Evolutionary conservation across 225 moss, liverwort and hornwort species (phyloP).

Genomic region (Pleurozium schreberi): DNA sequence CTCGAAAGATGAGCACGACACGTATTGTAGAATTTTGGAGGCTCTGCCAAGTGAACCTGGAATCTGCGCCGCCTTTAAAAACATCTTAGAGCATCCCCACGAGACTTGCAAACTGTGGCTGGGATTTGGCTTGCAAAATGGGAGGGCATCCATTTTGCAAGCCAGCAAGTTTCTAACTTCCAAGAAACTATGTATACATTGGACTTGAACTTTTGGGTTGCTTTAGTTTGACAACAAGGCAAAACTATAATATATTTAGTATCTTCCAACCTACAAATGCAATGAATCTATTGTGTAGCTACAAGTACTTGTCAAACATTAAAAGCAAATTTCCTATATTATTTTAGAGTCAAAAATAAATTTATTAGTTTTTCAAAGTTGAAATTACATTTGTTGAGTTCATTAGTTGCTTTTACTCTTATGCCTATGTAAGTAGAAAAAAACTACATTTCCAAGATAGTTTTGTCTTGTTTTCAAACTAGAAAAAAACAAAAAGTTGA

Average conservation of each 20-base stretch:
- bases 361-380: rapidly evolving
- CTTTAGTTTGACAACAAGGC: background rate
- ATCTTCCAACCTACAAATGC: background rate
- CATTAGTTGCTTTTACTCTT: background rate
- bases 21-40: too few relatives aligned
- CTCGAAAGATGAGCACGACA: too few relatives aligned
- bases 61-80: too few relatives aligned
- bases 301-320: background rate
- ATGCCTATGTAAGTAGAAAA: too few relatives aligned
- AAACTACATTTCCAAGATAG: background rate
- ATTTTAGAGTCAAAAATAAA: rapidly evolving
- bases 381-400: background rate
- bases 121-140: too few relatives aligned
- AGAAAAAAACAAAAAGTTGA: background rate
- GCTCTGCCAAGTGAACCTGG: too few relatives aligned
- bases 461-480: background rate
- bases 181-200: background rate
- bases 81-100: too few relatives aligned
- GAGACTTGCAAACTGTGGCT: too few relatives aligned
- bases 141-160: too few relatives aligned
- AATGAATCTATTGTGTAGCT: rapidly evolving
- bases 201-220: background rate
- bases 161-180: background rate
- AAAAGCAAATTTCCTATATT: background rate
- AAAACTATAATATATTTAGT: background rate